phyloP scores from a whole-genome alignment of 192 early-diverging fungal species.

The Coemansia sp. region DNA sequence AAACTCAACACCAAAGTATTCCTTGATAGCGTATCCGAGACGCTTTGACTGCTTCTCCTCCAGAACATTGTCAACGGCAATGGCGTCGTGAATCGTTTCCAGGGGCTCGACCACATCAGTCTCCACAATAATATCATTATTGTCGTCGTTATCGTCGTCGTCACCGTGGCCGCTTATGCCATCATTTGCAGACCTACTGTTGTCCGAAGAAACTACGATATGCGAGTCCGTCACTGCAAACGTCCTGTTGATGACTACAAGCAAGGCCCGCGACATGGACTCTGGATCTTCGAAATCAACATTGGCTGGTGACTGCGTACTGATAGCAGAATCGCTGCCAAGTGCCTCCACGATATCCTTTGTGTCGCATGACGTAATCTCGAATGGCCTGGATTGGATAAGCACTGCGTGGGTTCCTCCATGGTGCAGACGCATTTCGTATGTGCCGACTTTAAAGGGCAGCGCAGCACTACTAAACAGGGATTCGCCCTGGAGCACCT shows the following conservation, averaged over 20 bases:
- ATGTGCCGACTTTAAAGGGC: conserved; percentile 85
- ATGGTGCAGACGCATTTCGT: conserved; percentile 91
- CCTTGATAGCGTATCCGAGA: conserved; percentile 79
- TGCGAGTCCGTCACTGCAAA: conserved; percentile 50
- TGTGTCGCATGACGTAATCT: conserved; percentile 58
- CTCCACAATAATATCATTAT: conserved; percentile 36
- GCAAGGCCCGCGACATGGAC: conserved; percentile 35
- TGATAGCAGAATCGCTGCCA: conserved; percentile 1
- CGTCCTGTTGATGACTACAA: conserved; percentile 45
- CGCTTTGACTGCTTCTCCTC: conserved; percentile 64
- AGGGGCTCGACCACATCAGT: conserved; percentile 52
- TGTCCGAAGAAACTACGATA: background rate
- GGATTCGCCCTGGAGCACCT: conserved; percentile 54
- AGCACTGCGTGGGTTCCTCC: conserved; percentile 85
- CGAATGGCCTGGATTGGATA: conserved; percentile 73
- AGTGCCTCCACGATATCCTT: conserved; percentile 22
- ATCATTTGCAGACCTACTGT: background rate
- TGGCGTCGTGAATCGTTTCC: conserved; percentile 30
- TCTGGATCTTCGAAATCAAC: conserved; percentile 14
- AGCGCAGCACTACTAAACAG: conserved; percentile 66
- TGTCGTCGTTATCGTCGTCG: too few relatives aligned
- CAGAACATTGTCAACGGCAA: conserved; percentile 36
- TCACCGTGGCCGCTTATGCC: conserved; percentile 17
- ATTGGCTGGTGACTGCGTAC: background rate
- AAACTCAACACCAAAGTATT: conserved; percentile 88